Percentiles rank a stretch among this genome's conserved stretches.
These are phyloP conservation scores for Aspergillus sclerotioniger DNA, from an alignment of 495 filamentous ascomycete species.

Conservation along the genomic window DNA sequence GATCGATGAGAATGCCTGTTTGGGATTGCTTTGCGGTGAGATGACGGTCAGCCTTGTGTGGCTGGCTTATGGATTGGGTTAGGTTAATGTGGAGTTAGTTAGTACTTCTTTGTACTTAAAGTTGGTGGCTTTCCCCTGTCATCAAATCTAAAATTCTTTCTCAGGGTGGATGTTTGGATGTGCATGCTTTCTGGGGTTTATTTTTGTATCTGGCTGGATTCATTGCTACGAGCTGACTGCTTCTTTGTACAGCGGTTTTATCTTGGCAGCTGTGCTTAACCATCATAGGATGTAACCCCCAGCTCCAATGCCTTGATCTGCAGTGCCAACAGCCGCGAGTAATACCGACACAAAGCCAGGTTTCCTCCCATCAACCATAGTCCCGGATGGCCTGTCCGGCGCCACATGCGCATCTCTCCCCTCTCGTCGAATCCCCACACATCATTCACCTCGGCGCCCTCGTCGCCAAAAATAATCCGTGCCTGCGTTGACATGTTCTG, in stretches of 20 bases:
- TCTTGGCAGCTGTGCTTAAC: not conserved
- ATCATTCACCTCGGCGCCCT: constrained; percentile 62
- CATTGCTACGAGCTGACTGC: constrained; percentile 8
- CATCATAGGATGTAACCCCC: constrained; percentile 29
- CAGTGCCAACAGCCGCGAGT: constrained; percentile 67
- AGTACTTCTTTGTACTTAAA: too few relatives aligned
- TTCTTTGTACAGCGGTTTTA: not conserved
- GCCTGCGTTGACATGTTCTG: constrained; percentile 68
- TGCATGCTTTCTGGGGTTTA: too few relatives aligned
- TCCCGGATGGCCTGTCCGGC: constrained; percentile 65
- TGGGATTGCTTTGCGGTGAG: too few relatives aligned
- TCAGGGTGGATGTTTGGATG: too few relatives aligned
- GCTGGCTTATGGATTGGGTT: not conserved
- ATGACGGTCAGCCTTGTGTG: too few relatives aligned
- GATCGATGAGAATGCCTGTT: too few relatives aligned
- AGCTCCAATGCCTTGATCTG: constrained; percentile 70
- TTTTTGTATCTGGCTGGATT: too few relatives aligned
- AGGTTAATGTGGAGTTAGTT: too few relatives aligned
- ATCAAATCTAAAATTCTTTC: too few relatives aligned
- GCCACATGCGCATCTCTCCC: constrained; percentile 77
- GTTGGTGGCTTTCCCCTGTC: too few relatives aligned
- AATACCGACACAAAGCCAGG: constrained; percentile 70
- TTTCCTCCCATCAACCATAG: constrained; percentile 88
- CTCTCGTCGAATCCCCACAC: constrained; percentile 80
- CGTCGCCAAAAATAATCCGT: constrained; percentile 66